Evolutionary conservation across 495 filamentous ascomycete species (phyloP).

Genomic region (Aspergillus funiculosus): DNA sequence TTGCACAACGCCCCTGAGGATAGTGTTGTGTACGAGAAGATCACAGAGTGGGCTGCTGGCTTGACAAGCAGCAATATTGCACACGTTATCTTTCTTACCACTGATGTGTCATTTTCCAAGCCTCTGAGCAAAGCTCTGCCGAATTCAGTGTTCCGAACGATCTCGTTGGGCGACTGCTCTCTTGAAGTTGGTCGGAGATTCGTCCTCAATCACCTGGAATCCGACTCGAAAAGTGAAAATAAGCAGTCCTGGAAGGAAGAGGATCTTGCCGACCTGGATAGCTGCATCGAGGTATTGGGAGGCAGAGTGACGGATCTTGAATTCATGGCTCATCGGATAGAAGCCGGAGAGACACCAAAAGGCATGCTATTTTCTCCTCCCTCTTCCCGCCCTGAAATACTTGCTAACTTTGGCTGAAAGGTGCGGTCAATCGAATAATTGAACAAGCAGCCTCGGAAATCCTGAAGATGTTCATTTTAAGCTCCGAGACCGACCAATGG

Average conservation of each 20-base stretch:
- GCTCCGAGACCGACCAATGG: slow-evolving; percentile 52
- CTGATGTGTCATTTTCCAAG: slow-evolving; percentile 84
- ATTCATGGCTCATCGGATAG: slow-evolving; percentile 84
- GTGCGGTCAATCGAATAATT: slow-evolving; percentile 85
- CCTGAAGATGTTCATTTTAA: slow-evolving; percentile 83
- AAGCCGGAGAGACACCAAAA: slow-evolving; percentile 77
- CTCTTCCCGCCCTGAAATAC: neutral
- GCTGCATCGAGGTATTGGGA: slow-evolving; percentile 73
- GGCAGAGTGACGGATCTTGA: slow-evolving; percentile 92
- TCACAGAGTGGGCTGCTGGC: slow-evolving; percentile 85
- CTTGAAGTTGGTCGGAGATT: slow-evolving; percentile 83
- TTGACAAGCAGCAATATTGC: slow-evolving; percentile 87
- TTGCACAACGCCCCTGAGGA: slow-evolving; percentile 69
- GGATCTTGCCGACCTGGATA: slow-evolving; percentile 63
- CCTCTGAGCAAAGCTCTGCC: slow-evolving; percentile 81
- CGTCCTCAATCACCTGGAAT: slow-evolving; percentile 75
- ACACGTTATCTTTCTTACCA: slow-evolving; percentile 95
- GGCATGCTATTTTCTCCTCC: slow-evolving; percentile 27
- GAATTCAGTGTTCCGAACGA: slow-evolving; percentile 82
- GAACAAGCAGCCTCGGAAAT: slow-evolving; percentile 84
- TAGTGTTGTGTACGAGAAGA: slow-evolving; percentile 77
- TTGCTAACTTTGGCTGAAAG: slow-evolving; percentile 35
- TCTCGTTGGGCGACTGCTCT: slow-evolving; percentile 77
- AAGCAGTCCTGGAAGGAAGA: slow-evolving; percentile 31
- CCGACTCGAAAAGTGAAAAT: slow-evolving; percentile 37